Percentiles rank a stretch among this genome's conserved stretches.
These are phyloP conservation scores for Eleusine coracana DNA, from an alignment of 176 grass and related monocot genomes.

Conservation along the genomic window DNA sequence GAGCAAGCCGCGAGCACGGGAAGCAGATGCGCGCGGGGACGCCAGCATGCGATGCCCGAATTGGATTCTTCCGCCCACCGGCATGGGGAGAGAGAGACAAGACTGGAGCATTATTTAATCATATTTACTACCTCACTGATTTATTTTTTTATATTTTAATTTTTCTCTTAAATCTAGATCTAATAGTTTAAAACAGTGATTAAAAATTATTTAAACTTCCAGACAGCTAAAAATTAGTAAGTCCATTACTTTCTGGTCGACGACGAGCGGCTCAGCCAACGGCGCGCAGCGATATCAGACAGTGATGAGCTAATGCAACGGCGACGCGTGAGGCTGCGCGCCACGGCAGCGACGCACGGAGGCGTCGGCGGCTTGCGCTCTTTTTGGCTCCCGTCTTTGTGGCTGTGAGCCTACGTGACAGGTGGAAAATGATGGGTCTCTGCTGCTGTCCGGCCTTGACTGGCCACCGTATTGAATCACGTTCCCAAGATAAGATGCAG, in stretches of 20 bases:
- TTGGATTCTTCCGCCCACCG: slow-evolving; percentile 17
- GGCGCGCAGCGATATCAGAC: neutral
- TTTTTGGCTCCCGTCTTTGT: neutral
- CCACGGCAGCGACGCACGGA: neutral
- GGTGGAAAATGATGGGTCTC: neutral
- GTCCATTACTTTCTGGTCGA: neutral
- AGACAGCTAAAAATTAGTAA: too few species aligned
- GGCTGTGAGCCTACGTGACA: neutral
- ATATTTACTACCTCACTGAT: too few species aligned
- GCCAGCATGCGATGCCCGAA: slow-evolving; percentile 15
- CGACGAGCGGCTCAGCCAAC: neutral
- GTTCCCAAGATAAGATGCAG: neutral
- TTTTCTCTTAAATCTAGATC: too few species aligned
- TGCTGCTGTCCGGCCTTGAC: neutral
- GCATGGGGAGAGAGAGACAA: neutral
- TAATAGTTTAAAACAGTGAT: too few species aligned
- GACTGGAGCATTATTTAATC: neutral
- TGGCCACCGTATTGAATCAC: neutral
- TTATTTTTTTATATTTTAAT: too few species aligned
- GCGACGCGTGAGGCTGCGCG: slow-evolving; percentile 17
- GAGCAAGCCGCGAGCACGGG: neutral
- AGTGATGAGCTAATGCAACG: neutral
- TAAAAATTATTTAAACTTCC: too few species aligned
- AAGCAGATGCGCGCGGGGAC: neutral
- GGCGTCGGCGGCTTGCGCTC: slow-evolving; percentile 12